Evolutionary conservation across 179 eudicot genomes (phyloP).

Genomic region (Vitellaria paradoxa): DNA sequence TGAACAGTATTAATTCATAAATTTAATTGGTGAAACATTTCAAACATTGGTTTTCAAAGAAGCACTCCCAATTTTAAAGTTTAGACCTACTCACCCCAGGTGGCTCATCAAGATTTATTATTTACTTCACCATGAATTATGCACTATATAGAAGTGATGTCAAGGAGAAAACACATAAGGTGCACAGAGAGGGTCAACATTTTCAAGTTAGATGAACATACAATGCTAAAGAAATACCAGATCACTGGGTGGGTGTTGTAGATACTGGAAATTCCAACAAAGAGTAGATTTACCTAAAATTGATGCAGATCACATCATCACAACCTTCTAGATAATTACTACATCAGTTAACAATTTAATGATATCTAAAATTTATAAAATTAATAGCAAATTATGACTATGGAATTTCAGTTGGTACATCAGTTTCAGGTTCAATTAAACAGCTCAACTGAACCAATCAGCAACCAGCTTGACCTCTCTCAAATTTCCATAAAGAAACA

Average conservation of each 20-base stretch:
- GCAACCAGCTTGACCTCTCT: background rate
- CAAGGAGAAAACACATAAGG: conserved; percentile 7
- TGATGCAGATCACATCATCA: background rate
- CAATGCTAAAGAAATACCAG: background rate
- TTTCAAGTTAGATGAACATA: background rate
- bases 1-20: conserved; percentile 6
- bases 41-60: background rate
- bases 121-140: background rate
- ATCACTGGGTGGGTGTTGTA: background rate
- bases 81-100: background rate
- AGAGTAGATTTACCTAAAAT: background rate
- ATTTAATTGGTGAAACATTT: background rate
- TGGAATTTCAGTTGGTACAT: too few species aligned
- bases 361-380: too few species aligned
- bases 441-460: too few species aligned
- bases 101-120: background rate
- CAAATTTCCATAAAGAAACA: background rate
- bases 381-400: too few species aligned
- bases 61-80: background rate
- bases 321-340: background rate
- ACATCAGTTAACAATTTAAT: too few species aligned
- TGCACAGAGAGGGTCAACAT: background rate
- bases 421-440: too few species aligned
- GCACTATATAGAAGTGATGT: background rate
- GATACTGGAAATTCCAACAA: background rate